Evolutionary conservation across 768 basidiomycete species (phyloP), one percentile per base, ranked within the genome.

Genomic region (Boletus eberwhitei): DNA sequence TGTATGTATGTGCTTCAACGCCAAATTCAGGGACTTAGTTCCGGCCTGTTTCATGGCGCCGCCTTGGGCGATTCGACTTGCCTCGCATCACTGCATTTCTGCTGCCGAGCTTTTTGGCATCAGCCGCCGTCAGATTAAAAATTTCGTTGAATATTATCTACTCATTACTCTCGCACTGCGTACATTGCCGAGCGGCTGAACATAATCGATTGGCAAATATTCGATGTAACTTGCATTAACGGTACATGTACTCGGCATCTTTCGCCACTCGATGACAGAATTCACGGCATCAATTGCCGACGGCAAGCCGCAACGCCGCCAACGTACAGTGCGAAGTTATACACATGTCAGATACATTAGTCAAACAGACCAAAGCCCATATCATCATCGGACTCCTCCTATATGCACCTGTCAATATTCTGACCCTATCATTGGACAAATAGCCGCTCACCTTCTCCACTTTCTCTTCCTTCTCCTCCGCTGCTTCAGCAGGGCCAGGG

Each of bases 321-420:
- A 41, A 41, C 11, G 9, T 16, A 46, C 2, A 5, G 43, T n/a
- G 43, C 42, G 29, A n/a, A 26, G 19, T 42, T 6, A 16, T 19
- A 53, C 57, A 53, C 57, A 59, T 11, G 58, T n/a, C 24, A 40
- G 17, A 58, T 46, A 41, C 37, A 36, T 80, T 86, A 97, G 80
- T 97, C 94, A 81, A 97, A 97, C 60, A 97, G 83, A 79, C 94
- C 94, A 76, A 98, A 98, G 80, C 94, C 93, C 93, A 97, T 97
- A 77, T 97, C 95, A 65, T 97, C 95, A 81, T 96, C 93, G 52
- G 90, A 92, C 73, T 95, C 92, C 77, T 92, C 89, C 88, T 93
- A 70, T 52, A 58, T 36, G 26, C 34, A 39, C 50, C 37, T 2
- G 54, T 60, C 39, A 56, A 49, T 34, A 19, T 14, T 5, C 34